phyloP scores from a whole-genome alignment of 495 filamentous ascomycete genomes.

The Pyrenula massariospora region DNA sequence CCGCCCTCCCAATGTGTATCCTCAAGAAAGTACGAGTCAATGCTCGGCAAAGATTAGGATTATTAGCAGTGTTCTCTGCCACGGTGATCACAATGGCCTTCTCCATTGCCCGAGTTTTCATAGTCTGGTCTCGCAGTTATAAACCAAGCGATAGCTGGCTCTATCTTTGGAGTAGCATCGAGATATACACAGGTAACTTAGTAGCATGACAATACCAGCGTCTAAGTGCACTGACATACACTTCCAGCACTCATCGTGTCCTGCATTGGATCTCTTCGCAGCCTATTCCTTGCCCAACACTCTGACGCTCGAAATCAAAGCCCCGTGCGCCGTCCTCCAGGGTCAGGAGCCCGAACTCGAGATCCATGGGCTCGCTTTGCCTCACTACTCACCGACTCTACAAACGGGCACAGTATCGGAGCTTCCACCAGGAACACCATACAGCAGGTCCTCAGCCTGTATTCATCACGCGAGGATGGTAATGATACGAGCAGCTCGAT shows the following conservation, averaged over 20 bases:
- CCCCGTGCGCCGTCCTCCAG: not conserved
- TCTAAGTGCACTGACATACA: not conserved
- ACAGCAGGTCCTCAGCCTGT: too few relatives aligned
- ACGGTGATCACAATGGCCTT: not conserved
- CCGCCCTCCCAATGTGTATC: not conserved
- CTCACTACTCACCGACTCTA: not conserved
- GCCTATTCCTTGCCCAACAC: not conserved
- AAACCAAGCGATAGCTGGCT: not conserved
- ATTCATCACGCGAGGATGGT: too few relatives aligned
- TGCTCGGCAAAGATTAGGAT: not conserved
- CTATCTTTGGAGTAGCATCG: not conserved
- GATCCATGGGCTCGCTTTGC: not conserved
- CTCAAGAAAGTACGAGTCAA: not conserved
- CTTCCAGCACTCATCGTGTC: not conserved
- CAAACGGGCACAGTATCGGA: too few relatives aligned
- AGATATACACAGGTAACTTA: not conserved
- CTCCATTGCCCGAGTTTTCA: not conserved
- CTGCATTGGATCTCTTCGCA: not conserved
- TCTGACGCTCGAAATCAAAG: not conserved
- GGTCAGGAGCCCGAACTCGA: not conserved
- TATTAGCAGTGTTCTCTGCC: not conserved
- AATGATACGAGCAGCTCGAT: too few relatives aligned
- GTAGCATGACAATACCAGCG: not conserved
- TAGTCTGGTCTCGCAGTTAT: not conserved
- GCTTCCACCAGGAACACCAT: too few relatives aligned